A percentile compares a stretch with the other conserved stretches of the same genome.
Evolutionary conservation across 1,139 yeast species (phyloP).

Genomic region (Debaryomyces singareniensis): DNA sequence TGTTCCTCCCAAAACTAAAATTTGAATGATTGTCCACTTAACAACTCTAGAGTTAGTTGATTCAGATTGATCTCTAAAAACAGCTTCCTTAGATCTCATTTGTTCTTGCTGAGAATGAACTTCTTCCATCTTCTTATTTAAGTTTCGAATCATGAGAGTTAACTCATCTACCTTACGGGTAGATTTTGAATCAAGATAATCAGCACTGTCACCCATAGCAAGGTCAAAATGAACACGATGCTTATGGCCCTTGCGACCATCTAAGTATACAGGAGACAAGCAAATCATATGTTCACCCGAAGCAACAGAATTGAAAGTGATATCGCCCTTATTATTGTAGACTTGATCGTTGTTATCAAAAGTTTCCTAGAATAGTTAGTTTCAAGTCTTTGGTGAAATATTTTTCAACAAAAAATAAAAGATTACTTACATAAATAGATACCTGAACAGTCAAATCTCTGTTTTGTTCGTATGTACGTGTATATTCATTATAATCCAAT

Average conservation of each 20-base stretch:
- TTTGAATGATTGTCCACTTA: constrained; percentile 42
- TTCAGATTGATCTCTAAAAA: constrained; percentile 44
- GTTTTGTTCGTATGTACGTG: constrained; percentile 24
- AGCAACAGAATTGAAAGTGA: constrained; percentile 37
- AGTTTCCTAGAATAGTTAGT: constrained; percentile 31
- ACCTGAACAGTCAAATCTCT: constrained; percentile 29
- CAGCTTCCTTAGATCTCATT: constrained; percentile 43
- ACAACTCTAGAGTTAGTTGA: constrained; percentile 41
- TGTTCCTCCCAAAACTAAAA: constrained; percentile 41
- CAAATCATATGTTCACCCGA: constrained; percentile 46
- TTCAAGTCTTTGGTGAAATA: no score
- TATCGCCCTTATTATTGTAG: constrained; percentile 38
- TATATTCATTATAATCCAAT: constrained; percentile 26
- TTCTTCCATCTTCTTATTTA: constrained; percentile 37
- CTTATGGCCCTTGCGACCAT: constrained; percentile 24
- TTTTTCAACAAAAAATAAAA: neutral
- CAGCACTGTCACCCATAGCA: constrained; percentile 43
- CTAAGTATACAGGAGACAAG: constrained; percentile 36
- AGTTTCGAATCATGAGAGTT: constrained; percentile 31
- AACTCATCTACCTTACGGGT: constrained; percentile 38
- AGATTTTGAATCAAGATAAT: constrained; percentile 43
- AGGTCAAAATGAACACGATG: constrained; percentile 43
- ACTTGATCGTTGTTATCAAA: constrained; percentile 43
- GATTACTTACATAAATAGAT: constrained; percentile 30
- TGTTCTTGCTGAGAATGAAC: constrained; percentile 43